These are phyloP conservation scores for Cymbopogon flexuosus DNA, from an alignment of 202 grass and related monocot species.

Conservation along the genomic window DNA sequence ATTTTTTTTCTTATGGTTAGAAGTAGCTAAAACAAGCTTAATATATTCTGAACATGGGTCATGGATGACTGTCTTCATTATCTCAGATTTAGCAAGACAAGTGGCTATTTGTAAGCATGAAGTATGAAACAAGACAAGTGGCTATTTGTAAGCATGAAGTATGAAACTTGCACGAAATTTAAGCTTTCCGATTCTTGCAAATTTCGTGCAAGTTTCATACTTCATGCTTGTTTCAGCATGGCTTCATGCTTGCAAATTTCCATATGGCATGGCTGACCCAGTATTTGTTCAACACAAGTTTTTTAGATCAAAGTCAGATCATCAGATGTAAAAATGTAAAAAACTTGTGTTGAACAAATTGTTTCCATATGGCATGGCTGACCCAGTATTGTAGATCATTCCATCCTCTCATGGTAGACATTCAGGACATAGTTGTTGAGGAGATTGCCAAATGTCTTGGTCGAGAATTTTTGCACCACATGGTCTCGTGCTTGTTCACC, in stretches of 20 bases:
- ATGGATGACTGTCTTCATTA: not conserved
- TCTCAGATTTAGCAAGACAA: not conserved
- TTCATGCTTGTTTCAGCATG: no score
- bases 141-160: not conserved
- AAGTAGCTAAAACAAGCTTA: not conserved
- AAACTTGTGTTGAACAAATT: not conserved
- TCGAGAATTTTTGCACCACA: conserved; percentile 68
- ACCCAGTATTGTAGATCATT: conserved; percentile 25
- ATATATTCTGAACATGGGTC: not conserved
- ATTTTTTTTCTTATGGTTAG: not conserved
- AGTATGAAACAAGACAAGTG: not conserved
- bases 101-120: not conserved
- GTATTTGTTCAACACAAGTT: no score
- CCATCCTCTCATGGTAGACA: conserved; percentile 54
- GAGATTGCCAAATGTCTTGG: conserved; percentile 71
- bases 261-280: no score
- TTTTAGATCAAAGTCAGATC: conserved; percentile 25
- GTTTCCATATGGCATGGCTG: conserved; percentile 7
- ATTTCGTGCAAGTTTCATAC: no score
- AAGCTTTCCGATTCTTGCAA: conserved; percentile 7
- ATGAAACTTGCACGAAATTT: conserved; percentile 3
- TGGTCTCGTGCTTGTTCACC: conserved; percentile 61
- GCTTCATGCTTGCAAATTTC: no score
- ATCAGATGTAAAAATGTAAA: not conserved
- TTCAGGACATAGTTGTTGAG: conserved; percentile 57